Base-by-base conservation (phyloP, 1,139 yeast species). In the Yamadazyma epiphylla region DNA sequence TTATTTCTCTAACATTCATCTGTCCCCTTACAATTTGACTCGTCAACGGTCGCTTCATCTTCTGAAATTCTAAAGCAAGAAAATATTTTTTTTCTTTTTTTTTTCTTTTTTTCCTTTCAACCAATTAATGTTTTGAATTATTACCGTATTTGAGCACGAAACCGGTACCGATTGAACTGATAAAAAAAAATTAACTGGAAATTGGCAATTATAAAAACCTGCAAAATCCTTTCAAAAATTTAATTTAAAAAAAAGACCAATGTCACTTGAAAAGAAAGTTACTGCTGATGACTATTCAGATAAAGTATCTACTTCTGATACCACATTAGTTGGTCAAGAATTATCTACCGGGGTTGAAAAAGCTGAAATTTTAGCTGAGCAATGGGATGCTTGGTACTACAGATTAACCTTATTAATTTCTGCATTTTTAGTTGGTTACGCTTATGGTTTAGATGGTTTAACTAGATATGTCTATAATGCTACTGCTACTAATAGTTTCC, bases 401-500 rank as follows among this genome's bases (percentile, higher is more conserved):
- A 49, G 42, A 24, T 27, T 31, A 2, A 30, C 46, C 5, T 40
- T 53, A 29, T 48, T 51, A 25, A 20, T 49, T 24, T 38, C 53
- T 22, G 49, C 54, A 9, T 58, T 58, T 33, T 31, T 50, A 12
- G 57, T 55, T 26, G 60, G 60, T 16, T 59, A 55, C 36, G 51
- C 51, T 24, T 58, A 58, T 34, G 52, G 58, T 15, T 32, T 38
- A 22, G 56, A 51, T 36, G 45, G 45, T 22, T 45, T 35, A 23
- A 34, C 44, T 19, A 42, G 55, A 33, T 42, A 37, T 24, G 33
- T 45, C 19, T 50, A 42, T 29, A 57, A 54, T 20, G 48, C 53
- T 7, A 62, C 64, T 38, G 88, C 88, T 5, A 72, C 84, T 15
- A 55, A 64, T 26, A 69, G 80, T 3, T 81, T 76, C 51, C 41